Conservation (phyloP, 2,329 filamentous ascomycete species). For the Plectosphaerella cucumerina region DNA sequence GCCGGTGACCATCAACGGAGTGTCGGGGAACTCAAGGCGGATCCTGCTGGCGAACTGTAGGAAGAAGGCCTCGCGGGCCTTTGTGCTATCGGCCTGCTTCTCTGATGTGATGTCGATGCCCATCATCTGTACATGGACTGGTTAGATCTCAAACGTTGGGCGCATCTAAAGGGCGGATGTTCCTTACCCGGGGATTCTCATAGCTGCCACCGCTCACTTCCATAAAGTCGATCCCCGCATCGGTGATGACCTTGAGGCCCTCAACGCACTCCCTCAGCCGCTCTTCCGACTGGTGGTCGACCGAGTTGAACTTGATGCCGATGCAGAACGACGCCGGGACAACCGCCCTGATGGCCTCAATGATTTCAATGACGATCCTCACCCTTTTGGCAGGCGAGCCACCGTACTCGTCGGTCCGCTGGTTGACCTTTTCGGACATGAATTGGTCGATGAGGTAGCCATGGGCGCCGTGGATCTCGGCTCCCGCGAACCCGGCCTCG, state of each 20-base stretch:
- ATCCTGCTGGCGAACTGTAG: conserved; percentile 58
- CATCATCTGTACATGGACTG: conserved; percentile 1
- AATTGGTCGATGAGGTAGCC: conserved; percentile 57
- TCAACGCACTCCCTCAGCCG: conserved; percentile 49
- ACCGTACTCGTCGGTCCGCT: conserved; percentile 51
- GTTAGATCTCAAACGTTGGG: too few relatives aligned
- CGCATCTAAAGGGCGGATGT: not conserved
- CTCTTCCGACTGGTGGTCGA: conserved; percentile 46
- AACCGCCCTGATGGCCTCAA: conserved; percentile 33
- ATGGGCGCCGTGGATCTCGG: conserved; percentile 46
- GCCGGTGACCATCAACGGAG: conserved; percentile 55
- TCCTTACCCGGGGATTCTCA: conserved; percentile 43
- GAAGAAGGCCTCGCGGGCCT: conserved; percentile 63
- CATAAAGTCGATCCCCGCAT: conserved; percentile 58
- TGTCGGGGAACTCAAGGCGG: conserved; percentile 35
- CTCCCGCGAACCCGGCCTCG: conserved; percentile 40
- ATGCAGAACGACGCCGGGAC: conserved; percentile 40
- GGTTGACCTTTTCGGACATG: conserved; percentile 44
- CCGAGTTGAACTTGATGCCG: conserved; percentile 53
- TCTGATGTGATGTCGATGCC: conserved; percentile 8
- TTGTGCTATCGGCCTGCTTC: conserved; percentile 36
- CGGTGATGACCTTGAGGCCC: conserved; percentile 48
- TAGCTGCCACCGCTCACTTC: conserved; percentile 64
- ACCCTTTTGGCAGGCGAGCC: conserved; percentile 44
- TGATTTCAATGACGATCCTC: conserved; percentile 47